Percentiles rank a stretch among this genome's conserved stretches.
phyloP scores from a whole-genome alignment of 192 early-diverging fungal genomes.

The Coemansia sp. region DNA sequence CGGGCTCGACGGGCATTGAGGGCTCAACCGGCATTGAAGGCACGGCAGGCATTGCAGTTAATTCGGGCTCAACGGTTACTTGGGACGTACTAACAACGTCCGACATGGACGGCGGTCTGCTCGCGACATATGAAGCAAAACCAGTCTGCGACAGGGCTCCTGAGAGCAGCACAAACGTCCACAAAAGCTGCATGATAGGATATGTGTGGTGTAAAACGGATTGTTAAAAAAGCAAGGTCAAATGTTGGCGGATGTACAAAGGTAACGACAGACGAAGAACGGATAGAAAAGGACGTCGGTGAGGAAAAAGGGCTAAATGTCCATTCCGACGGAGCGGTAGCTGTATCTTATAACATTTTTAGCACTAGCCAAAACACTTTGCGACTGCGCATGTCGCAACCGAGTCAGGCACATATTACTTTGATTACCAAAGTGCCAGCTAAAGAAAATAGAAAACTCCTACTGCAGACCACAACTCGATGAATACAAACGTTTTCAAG shows the following conservation, averaged over 20 bases:
- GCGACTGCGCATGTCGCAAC: background rate
- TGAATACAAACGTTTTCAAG: conserved; percentile 9
- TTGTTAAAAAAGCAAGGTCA: background rate
- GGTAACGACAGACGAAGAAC: background rate
- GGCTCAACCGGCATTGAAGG: background rate
- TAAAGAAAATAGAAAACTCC: background rate
- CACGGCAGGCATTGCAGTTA: background rate
- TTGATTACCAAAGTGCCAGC: background rate
- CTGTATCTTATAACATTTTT: background rate
- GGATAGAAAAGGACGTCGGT: background rate
- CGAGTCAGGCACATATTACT: background rate
- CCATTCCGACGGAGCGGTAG: background rate
- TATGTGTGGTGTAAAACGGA: conserved; percentile 1
- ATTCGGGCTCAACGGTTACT: background rate
- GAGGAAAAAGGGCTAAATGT: background rate
- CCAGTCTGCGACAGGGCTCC: conserved; percentile 28
- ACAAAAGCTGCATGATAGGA: conserved; percentile 33
- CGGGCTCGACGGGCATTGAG: background rate
- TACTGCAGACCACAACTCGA: background rate
- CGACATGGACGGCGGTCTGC: conserved; percentile 13
- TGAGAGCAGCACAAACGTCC: conserved; percentile 38
- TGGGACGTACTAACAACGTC: background rate
- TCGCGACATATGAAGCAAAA: conserved; percentile 27
- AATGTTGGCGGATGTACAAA: background rate
- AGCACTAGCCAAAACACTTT: background rate